Evolutionary conservation across 2,329 filamentous ascomycete species (phyloP).

Genomic region (Aphanocladium album): DNA sequence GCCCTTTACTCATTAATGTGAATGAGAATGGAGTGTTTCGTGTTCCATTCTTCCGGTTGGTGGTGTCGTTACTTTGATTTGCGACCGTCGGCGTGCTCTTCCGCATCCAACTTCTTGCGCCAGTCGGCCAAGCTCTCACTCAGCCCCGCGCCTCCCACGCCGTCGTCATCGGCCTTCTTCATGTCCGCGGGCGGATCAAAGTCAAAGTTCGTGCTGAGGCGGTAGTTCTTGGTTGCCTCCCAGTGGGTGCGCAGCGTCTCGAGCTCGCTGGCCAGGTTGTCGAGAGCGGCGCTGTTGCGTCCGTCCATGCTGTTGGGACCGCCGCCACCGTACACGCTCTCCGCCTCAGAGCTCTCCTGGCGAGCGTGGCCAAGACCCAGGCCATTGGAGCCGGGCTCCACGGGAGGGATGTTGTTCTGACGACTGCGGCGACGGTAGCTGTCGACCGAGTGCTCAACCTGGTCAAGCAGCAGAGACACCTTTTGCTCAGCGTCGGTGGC

Average conservation of each 20-base stretch:
- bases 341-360: conserved; percentile 54
- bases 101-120: conserved; percentile 67
- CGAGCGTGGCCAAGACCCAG: conserved; percentile 39
- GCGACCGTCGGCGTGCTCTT: conserved; percentile 26
- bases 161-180: conserved; percentile 41
- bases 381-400: conserved; percentile 37
- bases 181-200: conserved; percentile 54
- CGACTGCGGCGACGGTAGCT: conserved; percentile 81
- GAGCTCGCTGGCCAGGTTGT: conserved; percentile 86
- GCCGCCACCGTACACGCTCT: conserved; percentile 53
- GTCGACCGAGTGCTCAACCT: conserved; percentile 89
- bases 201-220: conserved; percentile 83
- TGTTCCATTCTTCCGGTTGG: background rate
- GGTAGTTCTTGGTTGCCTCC: conserved; percentile 93
- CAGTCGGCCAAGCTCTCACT: conserved; percentile 74
- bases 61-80: conserved; percentile 21
- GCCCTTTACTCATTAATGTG: conserved; percentile 17
- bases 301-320: conserved; percentile 42
- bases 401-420: conserved; percentile 48
- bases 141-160: conserved; percentile 40
- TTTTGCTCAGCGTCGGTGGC: conserved; percentile 89
- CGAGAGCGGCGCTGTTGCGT: conserved; percentile 65
- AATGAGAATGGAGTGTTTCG: conserved; percentile 7
- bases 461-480: conserved; percentile 86
- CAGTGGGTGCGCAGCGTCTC: conserved; percentile 87